A percentile compares a stretch with the other conserved stretches of the same genome.
Evolutionary conservation across 257 asterid genomes (phyloP).

Genomic region (Plantago elongata): DNA sequence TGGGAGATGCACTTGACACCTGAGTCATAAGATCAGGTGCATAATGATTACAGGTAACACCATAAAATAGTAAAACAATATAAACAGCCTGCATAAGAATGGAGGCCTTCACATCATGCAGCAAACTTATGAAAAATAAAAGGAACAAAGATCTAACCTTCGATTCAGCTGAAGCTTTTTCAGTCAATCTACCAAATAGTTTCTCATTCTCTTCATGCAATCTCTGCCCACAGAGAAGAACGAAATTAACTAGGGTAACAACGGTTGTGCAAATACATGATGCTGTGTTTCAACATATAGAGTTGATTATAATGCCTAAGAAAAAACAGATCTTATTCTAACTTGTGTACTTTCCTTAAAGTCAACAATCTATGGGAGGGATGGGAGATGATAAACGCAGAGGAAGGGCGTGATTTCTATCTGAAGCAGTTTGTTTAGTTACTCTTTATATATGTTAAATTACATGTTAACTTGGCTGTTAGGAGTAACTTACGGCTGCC

Average conservation of each 20-base stretch:
- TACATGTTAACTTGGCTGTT: too few relatives aligned
- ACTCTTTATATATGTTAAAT: too few relatives aligned
- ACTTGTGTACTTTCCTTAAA: too few relatives aligned
- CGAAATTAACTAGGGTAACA: background rate
- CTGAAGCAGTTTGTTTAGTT: too few relatives aligned
- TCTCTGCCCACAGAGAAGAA: constrained; percentile 43
- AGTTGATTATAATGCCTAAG: constrained; percentile 13
- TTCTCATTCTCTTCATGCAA: constrained; percentile 98
- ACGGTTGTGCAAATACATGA: background rate
- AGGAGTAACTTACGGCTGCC: too few relatives aligned
- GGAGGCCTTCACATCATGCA: background rate
- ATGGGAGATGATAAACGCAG: too few relatives aligned
- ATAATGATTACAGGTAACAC: constrained; percentile 14
- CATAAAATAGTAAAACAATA: constrained; percentile 16
- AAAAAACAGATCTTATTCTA: background rate
- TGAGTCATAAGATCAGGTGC: constrained; percentile 28
- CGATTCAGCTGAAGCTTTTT: constrained; percentile 81
- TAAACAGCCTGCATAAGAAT: constrained; percentile 15
- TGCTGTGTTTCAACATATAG: constrained; percentile 6
- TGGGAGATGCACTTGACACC: constrained; percentile 72
- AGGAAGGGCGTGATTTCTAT: too few relatives aligned
- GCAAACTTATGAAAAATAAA: constrained; percentile 10
- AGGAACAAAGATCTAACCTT: constrained; percentile 43
- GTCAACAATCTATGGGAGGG: too few relatives aligned
- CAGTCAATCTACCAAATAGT: constrained; percentile 88